Conservation (phyloP, 805 yeast species). For the Jamesozyma spencerorum region DNA sequence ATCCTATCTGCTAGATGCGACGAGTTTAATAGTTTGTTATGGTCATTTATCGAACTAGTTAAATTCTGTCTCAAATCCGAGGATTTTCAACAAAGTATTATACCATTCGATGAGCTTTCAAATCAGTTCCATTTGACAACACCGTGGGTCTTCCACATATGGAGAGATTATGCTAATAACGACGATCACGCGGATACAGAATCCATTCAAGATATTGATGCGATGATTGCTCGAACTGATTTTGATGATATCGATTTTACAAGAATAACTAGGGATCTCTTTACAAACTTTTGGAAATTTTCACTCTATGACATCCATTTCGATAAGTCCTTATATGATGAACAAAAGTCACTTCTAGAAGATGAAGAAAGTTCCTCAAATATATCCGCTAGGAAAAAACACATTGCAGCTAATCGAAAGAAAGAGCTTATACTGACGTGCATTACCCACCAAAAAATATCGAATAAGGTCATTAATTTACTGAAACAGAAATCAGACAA, state of each 20-base stretch:
- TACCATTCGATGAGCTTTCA: constrained; percentile 36
- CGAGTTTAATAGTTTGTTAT: constrained; percentile 58
- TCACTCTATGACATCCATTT: constrained; percentile 62
- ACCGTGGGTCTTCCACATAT: constrained; percentile 66
- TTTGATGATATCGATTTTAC: constrained; percentile 20
- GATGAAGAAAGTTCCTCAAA: constrained; percentile 6
- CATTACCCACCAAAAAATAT: constrained; percentile 17
- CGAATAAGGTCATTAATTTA: constrained; percentile 6
- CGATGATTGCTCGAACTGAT: constrained; percentile 8
- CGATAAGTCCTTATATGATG: constrained; percentile 41
- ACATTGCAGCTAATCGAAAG: constrained; percentile 9
- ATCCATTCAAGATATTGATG: constrained; percentile 5
- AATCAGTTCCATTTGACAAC: constrained; percentile 38
- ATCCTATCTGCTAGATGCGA: constrained; percentile 64
- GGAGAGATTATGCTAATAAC: constrained; percentile 42
- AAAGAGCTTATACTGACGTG: constrained; percentile 14
- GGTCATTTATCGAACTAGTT: constrained; percentile 52
- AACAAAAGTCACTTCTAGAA: constrained; percentile 27
- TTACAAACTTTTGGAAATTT: constrained; percentile 61
- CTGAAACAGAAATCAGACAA: constrained; percentile 6
- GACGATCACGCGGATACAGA: constrained; percentile 1
- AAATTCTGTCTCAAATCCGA: constrained; percentile 38
- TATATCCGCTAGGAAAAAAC: constrained; percentile 14
- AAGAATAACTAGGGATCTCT: constrained; percentile 36
- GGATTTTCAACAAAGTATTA: constrained; percentile 30